These are phyloP conservation scores for Sclerotinia nivalis DNA, from an alignment of 2,329 filamentous ascomycete species.

Conservation along the genomic window DNA sequence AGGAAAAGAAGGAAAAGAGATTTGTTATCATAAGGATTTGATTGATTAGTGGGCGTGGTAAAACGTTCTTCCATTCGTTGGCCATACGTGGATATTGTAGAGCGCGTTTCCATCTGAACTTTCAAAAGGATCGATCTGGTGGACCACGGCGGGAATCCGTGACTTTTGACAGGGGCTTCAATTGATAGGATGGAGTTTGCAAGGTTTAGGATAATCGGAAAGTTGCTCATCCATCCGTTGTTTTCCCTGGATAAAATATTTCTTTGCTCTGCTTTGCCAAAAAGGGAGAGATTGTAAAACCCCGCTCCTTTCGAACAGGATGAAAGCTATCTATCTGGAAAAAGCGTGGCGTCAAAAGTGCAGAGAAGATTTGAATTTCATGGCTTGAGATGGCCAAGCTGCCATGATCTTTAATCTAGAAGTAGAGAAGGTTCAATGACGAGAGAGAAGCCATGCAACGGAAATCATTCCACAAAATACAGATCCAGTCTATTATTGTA, in stretches of 20 bases:
- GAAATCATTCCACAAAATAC: background rate
- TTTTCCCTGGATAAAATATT: background rate
- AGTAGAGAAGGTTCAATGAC: background rate
- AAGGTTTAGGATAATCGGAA: conserved; percentile 1
- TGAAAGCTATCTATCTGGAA: background rate
- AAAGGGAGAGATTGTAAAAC: background rate
- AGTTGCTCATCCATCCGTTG: background rate
- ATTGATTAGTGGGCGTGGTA: background rate
- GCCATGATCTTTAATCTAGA: background rate
- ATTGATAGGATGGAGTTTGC: background rate
- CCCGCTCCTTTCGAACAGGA: background rate
- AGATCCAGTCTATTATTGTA: background rate
- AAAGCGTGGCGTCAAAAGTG: background rate
- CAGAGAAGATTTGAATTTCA: background rate
- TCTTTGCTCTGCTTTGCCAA: too few relatives aligned
- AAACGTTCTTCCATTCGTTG: background rate
- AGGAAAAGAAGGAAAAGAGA: background rate
- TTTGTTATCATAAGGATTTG: background rate
- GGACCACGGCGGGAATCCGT: background rate
- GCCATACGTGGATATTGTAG: background rate
- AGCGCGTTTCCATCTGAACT: conserved; percentile 2
- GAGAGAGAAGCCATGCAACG: background rate
- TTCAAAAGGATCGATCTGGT: background rate
- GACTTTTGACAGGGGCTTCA: background rate
- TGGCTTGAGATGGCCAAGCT: background rate